phyloP scores from a whole-genome alignment of 371 early-diverging fungal species.

The Capillidium heterosporum region DNA sequence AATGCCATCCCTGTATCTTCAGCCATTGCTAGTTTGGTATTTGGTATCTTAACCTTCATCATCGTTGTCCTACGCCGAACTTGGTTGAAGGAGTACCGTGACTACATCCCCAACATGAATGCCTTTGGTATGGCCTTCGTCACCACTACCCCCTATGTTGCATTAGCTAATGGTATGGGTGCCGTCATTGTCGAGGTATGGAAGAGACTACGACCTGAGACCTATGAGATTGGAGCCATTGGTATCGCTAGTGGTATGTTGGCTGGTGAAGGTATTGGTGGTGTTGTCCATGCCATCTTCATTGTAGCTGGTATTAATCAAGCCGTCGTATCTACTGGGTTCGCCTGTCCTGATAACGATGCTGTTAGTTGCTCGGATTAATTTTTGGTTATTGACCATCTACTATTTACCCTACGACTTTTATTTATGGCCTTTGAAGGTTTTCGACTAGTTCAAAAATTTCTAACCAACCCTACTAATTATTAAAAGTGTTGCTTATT shows the following conservation, averaged over 20 bases:
- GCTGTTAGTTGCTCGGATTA: not conserved
- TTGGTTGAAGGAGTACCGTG: constrained; percentile 23
- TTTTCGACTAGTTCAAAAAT: no score
- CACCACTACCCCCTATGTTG: constrained; percentile 28
- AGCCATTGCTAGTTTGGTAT: constrained; percentile 20
- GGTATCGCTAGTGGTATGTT: constrained; percentile 45
- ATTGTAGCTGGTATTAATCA: constrained; percentile 13
- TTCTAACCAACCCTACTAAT: no score
- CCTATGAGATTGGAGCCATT: constrained; percentile 29
- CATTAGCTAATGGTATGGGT: constrained; percentile 39
- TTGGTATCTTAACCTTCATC: constrained; percentile 19
- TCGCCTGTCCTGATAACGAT: constrained; percentile 1
- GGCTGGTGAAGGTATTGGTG: constrained; percentile 56
- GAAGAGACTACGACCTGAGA: constrained; percentile 17
- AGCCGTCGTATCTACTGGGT: not conserved
- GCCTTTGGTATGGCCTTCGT: constrained; percentile 54
- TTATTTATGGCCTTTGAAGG: no score
- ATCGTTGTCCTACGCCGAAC: constrained; percentile 20
- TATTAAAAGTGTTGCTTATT: no score
- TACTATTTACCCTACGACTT: no score
- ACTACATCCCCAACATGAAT: constrained; percentile 33
- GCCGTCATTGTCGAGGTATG: constrained; percentile 29
- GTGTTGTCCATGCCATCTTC: constrained; percentile 35
- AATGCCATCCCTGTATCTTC: constrained; percentile 9
- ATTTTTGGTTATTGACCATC: no score